These are phyloP conservation scores for Boletellus ananiceps DNA, from an alignment of 768 basidiomycete species.

Conservation along the genomic window DNA sequence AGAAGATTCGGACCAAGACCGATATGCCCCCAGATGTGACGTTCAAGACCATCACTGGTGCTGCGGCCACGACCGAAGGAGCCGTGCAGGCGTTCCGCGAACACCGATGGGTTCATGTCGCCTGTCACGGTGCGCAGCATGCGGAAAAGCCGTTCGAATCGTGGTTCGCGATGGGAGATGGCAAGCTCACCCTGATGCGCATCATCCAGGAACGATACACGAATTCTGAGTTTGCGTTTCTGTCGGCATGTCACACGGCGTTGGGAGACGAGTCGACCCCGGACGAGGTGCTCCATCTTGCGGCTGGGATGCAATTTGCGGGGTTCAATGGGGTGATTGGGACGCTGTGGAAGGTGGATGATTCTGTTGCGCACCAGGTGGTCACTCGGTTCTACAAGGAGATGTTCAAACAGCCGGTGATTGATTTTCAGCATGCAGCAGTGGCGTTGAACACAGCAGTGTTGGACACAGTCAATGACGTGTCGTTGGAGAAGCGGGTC, in stretches of 20 bases:
- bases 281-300: background rate
- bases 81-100: background rate
- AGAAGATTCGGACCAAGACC: background rate
- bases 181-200: background rate
- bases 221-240: background rate
- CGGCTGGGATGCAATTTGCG: background rate
- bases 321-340: background rate
- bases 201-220: background rate
- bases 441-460: background rate
- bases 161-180: background rate
- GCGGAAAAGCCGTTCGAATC: background rate
- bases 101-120: background rate
- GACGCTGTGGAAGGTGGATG: background rate
- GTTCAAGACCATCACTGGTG: background rate
- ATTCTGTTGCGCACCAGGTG: background rate
- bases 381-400: background rate
- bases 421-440: background rate
- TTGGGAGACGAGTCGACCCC: background rate
- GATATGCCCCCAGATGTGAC: background rate
- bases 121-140: background rate
- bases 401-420: background rate
- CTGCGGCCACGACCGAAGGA: background rate
- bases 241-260: background rate
- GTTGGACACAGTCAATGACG: background rate
- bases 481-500: constrained; percentile 1